Base-by-base conservation (phyloP, 306 rosid genomes). In the Trifolium pratense region DNA sequence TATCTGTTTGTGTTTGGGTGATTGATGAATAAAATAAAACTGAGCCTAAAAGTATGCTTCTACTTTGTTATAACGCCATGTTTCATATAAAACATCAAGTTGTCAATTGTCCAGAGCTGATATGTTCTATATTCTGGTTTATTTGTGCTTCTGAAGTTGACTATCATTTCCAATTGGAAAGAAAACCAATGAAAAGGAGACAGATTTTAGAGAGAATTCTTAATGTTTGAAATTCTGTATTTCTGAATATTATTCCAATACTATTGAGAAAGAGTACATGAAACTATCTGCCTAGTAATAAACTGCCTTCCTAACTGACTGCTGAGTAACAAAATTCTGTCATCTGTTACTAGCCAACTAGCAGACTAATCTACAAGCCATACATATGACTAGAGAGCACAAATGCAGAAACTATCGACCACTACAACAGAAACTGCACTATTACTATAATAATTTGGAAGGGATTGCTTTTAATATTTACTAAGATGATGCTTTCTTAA, bases 51-150 rank as follows among this genome's bases (percentile, higher is more conserved):
- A 71, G 68, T 15, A 62, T 53, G 56, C 73, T 15, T 45, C 69
- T 75, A 12, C 78, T 68, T 74, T 73, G 29, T 46, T 70, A 46
- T 45, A n/a, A 64, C 49, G 64, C 70, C 7, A 46, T 70, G 31
- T 37, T 45, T 63, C 52, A 46, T 68, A 46, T 55, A 46, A 55
- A 63, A 26, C 66, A 73, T 56, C 37, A 64, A 36, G 31, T 34
- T 32, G 34, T 73, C 63, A 39, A 29, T 34, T 66, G 55, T 20
- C 20, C 34, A 15, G 34, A 71, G 58, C 53, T 66, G 71, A 48
- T 34, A n/a, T 71, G 36, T 42, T 58, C 34, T 64, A 16, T 11
- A 21, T 31, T 62, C 34, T 55, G 72, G 37, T 79, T 43, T 52
- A 45, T 61, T 37, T 55, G 63, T 64, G 42, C 39, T 43, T 18